These are phyloP conservation scores for Picochlorum costavermella DNA, from an alignment of 139 green algal genomes.

Conservation along the genomic window DNA sequence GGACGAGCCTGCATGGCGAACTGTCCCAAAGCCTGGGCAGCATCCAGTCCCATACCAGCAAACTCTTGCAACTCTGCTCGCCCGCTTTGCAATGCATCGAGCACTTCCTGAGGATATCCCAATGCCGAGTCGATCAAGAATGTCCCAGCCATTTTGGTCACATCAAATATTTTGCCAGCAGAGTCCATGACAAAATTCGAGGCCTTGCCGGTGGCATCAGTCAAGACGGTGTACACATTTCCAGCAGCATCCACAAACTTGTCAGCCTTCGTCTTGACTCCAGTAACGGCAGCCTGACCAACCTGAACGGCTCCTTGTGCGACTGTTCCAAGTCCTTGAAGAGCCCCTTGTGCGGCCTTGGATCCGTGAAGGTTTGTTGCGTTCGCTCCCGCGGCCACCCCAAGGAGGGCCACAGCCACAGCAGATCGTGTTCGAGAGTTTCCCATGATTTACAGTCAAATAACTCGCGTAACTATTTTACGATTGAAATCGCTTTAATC, in stretches of 20 bases:
- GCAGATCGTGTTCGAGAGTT: neutral
- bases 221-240: neutral
- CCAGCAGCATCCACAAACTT: conserved; percentile 1
- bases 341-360: neutral
- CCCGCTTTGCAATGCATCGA: neutral
- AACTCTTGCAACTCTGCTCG: neutral
- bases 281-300: neutral
- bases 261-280: neutral
- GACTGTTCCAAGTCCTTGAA: conserved; percentile 1
- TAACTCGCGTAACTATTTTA: no score
- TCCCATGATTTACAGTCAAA: no score
- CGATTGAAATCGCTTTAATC: no score
- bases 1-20: neutral
- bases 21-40: conserved; percentile 1
- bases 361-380: neutral
- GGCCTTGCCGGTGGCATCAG: neutral
- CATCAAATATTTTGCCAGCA: neutral
- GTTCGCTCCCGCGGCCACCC: neutral
- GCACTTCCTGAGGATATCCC: neutral
- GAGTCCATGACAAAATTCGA: neutral
- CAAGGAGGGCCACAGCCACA: neutral
- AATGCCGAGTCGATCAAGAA: neutral
- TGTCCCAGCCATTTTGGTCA: neutral
- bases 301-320: neutral
- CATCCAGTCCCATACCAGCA: neutral